These are phyloP conservation scores for Hirsutella minnesotensis DNA, from an alignment of 2,329 filamentous ascomycete species.

Conservation along the genomic window DNA sequence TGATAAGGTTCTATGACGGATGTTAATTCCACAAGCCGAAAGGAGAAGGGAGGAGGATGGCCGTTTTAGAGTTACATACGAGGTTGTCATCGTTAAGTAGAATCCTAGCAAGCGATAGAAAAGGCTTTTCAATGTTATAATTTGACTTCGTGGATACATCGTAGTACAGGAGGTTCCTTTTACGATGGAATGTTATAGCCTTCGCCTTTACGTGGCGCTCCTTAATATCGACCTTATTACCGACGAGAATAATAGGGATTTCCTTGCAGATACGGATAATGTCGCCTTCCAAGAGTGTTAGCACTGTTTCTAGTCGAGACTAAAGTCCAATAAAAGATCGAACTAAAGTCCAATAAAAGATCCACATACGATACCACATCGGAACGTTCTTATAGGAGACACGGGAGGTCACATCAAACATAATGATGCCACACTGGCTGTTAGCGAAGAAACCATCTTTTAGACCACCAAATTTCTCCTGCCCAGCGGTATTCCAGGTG, in stretches of 20 bases:
- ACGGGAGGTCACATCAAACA: constrained; percentile 98
- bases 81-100: too few species aligned
- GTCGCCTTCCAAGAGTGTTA: too few species aligned
- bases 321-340: too few species aligned
- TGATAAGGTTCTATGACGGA: constrained; percentile 89
- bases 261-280: constrained; percentile 99
- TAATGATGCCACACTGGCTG: constrained; percentile 99
- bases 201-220: constrained; percentile 99
- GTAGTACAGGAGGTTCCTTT: constrained; percentile 99
- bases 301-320: too few species aligned
- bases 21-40: too few species aligned
- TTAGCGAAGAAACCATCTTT: constrained; percentile 99
- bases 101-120: constrained; percentile 98
- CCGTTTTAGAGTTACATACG: too few species aligned
- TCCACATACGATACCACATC: constrained; percentile 99
- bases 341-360: too few species aligned
- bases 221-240: constrained; percentile 99
- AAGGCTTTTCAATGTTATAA: constrained; percentile 99
- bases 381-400: constrained; percentile 99
- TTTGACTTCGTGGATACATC: constrained; percentile 99
- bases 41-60: too few species aligned
- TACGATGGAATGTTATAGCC: constrained; percentile 99
- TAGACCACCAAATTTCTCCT: constrained; percentile 99
- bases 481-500: constrained; percentile 97
- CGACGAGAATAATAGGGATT: constrained; percentile 94